Conservation (phyloP, 306 rosid genomes). For the Acmispon strigosus region DNA sequence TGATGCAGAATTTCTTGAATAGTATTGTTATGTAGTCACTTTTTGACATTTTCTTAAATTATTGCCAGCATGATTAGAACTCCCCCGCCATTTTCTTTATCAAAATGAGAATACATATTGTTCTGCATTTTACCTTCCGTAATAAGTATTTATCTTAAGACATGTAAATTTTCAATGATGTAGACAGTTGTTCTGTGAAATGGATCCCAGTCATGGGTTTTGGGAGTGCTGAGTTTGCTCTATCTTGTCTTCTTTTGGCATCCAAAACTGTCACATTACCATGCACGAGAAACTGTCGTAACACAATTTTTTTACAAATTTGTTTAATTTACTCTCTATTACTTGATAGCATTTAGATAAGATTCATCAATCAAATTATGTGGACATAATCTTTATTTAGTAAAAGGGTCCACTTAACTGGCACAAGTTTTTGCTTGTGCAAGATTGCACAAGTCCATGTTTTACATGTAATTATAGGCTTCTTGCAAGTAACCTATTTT, state of each 20-base stretch:
- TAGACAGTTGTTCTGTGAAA: neutral
- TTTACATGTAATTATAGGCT: no score
- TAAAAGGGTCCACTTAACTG: no score
- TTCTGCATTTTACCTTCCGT: constrained; percentile 1
- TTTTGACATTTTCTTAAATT: constrained; percentile 21
- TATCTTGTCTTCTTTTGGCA: neutral
- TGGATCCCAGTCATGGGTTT: neutral
- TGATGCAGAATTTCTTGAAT: constrained; percentile 37
- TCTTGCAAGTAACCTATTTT: no score
- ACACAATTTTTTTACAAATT: no score
- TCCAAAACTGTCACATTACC: neutral
- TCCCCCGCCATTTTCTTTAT: constrained; percentile 20
- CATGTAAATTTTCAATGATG: constrained; percentile 10
- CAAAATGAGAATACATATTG: constrained; percentile 2
- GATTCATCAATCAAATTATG: no score
- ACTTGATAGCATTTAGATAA: no score
- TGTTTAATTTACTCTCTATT: no score
- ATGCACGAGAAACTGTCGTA: no score
- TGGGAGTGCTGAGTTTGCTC: neutral
- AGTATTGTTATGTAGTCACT: neutral
- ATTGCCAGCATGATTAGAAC: constrained; percentile 18
- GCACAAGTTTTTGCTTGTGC: no score
- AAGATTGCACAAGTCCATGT: no score
- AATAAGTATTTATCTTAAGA: constrained; percentile 21
- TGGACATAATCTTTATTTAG: no score